Base-by-base conservation (phyloP, 768 basidiomycete species). In the Nevesoporus exiguus region DNA sequence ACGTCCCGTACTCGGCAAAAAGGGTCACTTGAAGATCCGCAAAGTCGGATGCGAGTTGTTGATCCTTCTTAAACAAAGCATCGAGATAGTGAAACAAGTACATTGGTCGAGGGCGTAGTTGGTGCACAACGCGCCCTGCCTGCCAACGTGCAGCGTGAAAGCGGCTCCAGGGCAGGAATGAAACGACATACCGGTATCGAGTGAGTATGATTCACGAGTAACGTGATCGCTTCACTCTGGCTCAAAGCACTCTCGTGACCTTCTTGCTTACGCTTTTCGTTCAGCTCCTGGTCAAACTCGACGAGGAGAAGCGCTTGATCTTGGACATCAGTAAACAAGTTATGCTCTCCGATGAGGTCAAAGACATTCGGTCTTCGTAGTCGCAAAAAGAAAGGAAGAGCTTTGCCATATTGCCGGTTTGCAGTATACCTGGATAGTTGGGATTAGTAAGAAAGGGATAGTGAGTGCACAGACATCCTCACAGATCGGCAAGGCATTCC, bases 41-140 rank as follows among this genome's bases (percentile, higher is more conserved):
- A 69, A 92, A 98, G 27, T 83, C 84, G 2, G 85, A 78, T 1
- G 86, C 85, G 15, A 93, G 73, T 59, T 87, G 82, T 0, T 93
- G 81, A 60, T 98, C 97, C 68, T 88, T 93, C 58, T 85, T 83
- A 60, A 91, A 88, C 49, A 99, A 74, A 0, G 92, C 87, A 63
- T 97, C 93, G 37, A 99, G 81, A 71, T 98, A 98, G 54, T 94
- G 77, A 73, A 95, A 98, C 11, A 98, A 80, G 69, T 91, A 97
- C 52, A 84, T 79, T 3, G 90, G 85, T 50, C 84, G 79, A 41
- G 73, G 75, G 56, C 84, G 80, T 21, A 99, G 78, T 67, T 98
- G 96, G 51, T 87, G 81, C 9, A 98, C 91, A 0, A 98, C 96
- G 24, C 91, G 80, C 13, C 81, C 80, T 39, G 93, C 87, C 96